Conservation (phyloP, 805 yeast species). For the Brettanomyces naardenensis region DNA sequence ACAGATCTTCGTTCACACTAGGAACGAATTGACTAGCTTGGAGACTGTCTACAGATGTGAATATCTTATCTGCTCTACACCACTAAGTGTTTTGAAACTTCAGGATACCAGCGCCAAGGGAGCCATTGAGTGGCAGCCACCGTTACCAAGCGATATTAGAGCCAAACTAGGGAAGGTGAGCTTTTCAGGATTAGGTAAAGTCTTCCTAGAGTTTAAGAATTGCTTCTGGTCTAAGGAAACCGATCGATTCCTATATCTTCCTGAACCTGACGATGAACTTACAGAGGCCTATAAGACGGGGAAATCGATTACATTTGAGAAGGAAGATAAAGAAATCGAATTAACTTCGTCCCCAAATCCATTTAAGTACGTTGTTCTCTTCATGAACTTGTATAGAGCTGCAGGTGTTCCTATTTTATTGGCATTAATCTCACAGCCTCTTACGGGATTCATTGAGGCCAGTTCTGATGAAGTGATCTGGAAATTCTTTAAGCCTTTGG, state of each 20-base stretch:
- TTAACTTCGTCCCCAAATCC: constrained; percentile 13
- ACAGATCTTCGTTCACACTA: constrained; percentile 15
- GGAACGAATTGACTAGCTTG: constrained; percentile 5
- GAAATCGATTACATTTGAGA: neutral
- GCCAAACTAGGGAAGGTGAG: constrained; percentile 23
- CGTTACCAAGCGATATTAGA: constrained; percentile 27
- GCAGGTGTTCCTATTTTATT: constrained; percentile 31
- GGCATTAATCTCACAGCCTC: constrained; percentile 41
- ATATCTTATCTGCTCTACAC: constrained; percentile 41
- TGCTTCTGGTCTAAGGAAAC: constrained; percentile 36
- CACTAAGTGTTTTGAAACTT: constrained; percentile 39
- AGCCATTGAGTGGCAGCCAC: constrained; percentile 24
- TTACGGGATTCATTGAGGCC: constrained; percentile 40
- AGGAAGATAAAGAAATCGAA: neutral
- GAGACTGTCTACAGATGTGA: constrained; percentile 20
- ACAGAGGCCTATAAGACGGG: constrained; percentile 9
- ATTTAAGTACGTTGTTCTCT: constrained; percentile 22
- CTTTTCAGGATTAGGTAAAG: constrained; percentile 39
- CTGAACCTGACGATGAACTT: constrained; percentile 21
- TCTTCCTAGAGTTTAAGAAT: constrained; percentile 36
- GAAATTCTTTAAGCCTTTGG: constrained; percentile 36
- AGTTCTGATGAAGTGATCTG: constrained; percentile 33
- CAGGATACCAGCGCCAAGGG: constrained; percentile 19
- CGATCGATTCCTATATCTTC: constrained; percentile 26
- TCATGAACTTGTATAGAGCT: constrained; percentile 22